phyloP scores from a whole-genome alignment of 2,329 filamentous ascomycete genomes.

The Monosporascus ibericus region DNA sequence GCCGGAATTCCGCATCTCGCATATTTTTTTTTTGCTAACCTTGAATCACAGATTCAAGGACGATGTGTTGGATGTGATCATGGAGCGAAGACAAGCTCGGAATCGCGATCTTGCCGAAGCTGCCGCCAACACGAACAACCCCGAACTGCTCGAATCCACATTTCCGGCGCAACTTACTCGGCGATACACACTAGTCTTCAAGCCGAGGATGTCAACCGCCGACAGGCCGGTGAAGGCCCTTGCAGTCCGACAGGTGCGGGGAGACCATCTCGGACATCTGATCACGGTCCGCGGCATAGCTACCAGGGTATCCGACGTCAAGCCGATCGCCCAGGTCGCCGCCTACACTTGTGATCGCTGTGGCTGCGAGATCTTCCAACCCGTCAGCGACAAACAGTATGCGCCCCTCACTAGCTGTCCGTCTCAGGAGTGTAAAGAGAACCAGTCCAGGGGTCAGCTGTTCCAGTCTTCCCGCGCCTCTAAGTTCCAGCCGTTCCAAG shows the following conservation, averaged over 20 bases:
- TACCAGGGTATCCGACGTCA: slow-evolving; percentile 94
- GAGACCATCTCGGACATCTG: slow-evolving; percentile 85
- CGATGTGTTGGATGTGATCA: slow-evolving; percentile 93
- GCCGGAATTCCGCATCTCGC: slow-evolving; percentile 1
- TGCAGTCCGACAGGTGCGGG: slow-evolving; percentile 88
- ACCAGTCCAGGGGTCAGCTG: slow-evolving; percentile 88
- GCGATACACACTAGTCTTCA: slow-evolving; percentile 93
- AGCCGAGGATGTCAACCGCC: slow-evolving; percentile 70
- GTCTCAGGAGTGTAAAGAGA: slow-evolving; percentile 81
- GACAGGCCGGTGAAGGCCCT: slow-evolving; percentile 60
- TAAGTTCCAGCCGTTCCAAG: slow-evolving; percentile 96
- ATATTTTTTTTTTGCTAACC: slow-evolving; percentile 24
- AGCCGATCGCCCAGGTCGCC: slow-evolving; percentile 94
- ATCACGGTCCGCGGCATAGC: slow-evolving; percentile 94
- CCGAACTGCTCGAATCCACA: slow-evolving; percentile 62
- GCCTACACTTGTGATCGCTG: slow-evolving; percentile 97
- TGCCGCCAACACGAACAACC: slow-evolving; percentile 60
- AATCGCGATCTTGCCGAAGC: slow-evolving; percentile 70
- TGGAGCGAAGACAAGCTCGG: slow-evolving; percentile 81
- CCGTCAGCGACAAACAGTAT: slow-evolving; percentile 84
- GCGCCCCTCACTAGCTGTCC: slow-evolving; percentile 81
- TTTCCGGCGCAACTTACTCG: slow-evolving; percentile 91
- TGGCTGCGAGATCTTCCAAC: slow-evolving; percentile 96
- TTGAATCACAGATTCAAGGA: slow-evolving; percentile 75
- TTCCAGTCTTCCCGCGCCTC: slow-evolving; percentile 93